These are phyloP conservation scores for Penicillium aurantiogriseum DNA, from an alignment of 2,329 filamentous ascomycete species.

Conservation along the genomic window DNA sequence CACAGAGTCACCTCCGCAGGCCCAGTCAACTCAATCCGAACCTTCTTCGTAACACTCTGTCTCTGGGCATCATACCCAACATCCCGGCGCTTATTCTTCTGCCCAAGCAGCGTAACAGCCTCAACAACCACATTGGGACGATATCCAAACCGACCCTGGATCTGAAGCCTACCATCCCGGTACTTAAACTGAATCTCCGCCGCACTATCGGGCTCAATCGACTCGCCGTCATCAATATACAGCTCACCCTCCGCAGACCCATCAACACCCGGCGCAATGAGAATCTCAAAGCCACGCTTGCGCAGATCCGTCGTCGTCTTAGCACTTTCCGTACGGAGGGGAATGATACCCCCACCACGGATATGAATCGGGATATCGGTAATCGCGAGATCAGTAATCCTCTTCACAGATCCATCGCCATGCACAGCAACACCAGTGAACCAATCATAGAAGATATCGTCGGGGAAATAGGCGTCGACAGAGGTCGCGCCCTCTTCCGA, in stretches of 20 bases:
- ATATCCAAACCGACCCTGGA: slow-evolving; percentile 32
- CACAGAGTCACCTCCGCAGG: slow-evolving; percentile 19
- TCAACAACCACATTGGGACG: slow-evolving; percentile 32
- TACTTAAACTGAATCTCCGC: slow-evolving; percentile 62
- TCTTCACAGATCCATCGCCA: slow-evolving; percentile 48
- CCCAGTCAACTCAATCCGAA: slow-evolving; percentile 24
- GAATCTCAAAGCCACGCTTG: slow-evolving; percentile 65
- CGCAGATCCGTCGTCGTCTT: slow-evolving; percentile 62
- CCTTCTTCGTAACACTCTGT: slow-evolving; percentile 26
- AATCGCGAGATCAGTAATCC: slow-evolving; percentile 46
- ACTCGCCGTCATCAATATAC: slow-evolving; percentile 77
- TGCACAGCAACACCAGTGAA: slow-evolving; percentile 50
- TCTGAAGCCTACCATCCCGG: slow-evolving; percentile 44
- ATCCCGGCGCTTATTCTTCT: slow-evolving; percentile 14
- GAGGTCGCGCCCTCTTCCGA: slow-evolving; percentile 52
- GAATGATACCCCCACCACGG: slow-evolving; percentile 60
- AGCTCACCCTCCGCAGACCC: slow-evolving; percentile 65
- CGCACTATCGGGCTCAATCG: slow-evolving; percentile 56
- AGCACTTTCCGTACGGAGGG: slow-evolving; percentile 52
- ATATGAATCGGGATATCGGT: slow-evolving; percentile 63
- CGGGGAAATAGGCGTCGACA: slow-evolving; percentile 56
- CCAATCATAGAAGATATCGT: slow-evolving; percentile 62
- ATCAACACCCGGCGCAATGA: slow-evolving; percentile 64
- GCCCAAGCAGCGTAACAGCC: slow-evolving; percentile 35
- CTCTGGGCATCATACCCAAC: slow-evolving; percentile 16